Conservation (phyloP, 2,329 filamentous ascomycete species). For the Clarireedia homoeocarpa region DNA sequence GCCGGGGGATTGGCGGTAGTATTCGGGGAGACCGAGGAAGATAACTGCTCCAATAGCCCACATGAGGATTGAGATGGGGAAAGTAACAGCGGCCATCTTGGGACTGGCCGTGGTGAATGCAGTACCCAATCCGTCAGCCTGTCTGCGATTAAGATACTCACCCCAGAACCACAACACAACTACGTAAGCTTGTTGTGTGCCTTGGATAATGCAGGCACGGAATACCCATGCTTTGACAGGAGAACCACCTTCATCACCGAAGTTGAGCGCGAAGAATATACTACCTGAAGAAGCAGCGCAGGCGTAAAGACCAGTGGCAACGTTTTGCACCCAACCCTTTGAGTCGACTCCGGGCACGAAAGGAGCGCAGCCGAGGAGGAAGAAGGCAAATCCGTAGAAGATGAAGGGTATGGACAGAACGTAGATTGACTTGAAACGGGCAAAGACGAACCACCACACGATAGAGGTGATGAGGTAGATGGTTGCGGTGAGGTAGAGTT, state of each 20-base stretch:
- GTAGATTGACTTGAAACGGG: conserved; percentile 47
- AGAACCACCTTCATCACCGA: conserved; percentile 54
- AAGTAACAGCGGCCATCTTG: conserved; percentile 39
- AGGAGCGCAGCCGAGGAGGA: conserved; percentile 56
- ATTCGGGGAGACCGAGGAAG: conserved; percentile 55
- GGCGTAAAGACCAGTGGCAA: conserved; percentile 54
- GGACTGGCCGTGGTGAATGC: conserved; percentile 35
- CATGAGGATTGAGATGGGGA: conserved; percentile 49
- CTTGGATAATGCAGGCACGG: conserved; percentile 57
- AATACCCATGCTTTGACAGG: conserved; percentile 60
- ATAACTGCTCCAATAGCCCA: conserved; percentile 48
- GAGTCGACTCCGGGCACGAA: conserved; percentile 33
- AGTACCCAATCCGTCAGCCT: conserved; percentile 23
- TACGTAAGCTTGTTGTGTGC: conserved; percentile 59
- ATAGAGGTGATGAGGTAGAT: conserved; percentile 51
- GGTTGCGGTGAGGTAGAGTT: conserved; percentile 52
- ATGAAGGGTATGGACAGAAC: conserved; percentile 43
- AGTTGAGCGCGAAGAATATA: conserved; percentile 60
- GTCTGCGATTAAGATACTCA: conserved; percentile 30
- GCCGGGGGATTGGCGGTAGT: conserved; percentile 57
- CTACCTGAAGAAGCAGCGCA: conserved; percentile 54
- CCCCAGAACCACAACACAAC: conserved; percentile 63
- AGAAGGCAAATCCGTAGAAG: conserved; percentile 51
- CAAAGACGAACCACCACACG: conserved; percentile 57
- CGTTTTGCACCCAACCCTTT: conserved; percentile 42